Percentiles rank a stretch among this genome's conserved stretches.
phyloP scores from a whole-genome alignment of 1,284 basidiomycete genomes.

The Boletus smithii region DNA sequence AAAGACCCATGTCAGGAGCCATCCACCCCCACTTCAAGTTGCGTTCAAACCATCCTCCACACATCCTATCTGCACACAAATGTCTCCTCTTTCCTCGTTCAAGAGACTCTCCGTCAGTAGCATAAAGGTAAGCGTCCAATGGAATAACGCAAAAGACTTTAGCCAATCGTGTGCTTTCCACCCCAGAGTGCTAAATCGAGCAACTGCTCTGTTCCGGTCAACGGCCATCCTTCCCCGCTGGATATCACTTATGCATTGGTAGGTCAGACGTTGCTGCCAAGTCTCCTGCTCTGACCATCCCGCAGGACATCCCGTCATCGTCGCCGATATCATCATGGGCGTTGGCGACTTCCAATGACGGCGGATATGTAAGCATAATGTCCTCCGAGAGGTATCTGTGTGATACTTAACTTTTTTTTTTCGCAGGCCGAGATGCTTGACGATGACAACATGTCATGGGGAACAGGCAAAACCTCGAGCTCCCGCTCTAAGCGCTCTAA shows the following conservation, averaged over 20 bases:
- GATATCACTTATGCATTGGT: conserved; percentile 25
- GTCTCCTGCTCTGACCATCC: neutral
- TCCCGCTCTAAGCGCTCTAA: conserved; percentile 7
- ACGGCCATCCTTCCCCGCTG: conserved; percentile 15
- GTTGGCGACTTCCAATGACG: neutral
- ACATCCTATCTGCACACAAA: conserved; percentile 6
- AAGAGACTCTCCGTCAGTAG: conserved; percentile 24
- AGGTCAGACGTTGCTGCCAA: conserved; percentile 3
- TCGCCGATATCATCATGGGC: conserved; percentile 8
- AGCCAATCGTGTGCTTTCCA: neutral
- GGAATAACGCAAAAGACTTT: too few relatives aligned
- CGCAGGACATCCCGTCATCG: conserved; percentile 13
- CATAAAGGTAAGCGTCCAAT: conserved; percentile 15
- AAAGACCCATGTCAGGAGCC: conserved; percentile 10
- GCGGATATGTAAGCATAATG: conserved; percentile 19
- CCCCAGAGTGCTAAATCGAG: conserved; percentile 22
- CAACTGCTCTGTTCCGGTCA: conserved; percentile 9
- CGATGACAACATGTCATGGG: conserved; percentile 31
- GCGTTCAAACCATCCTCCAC: neutral
- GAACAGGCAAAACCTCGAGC: conserved; percentile 1
- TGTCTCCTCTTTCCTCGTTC: conserved; percentile 23
- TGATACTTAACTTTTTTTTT: neutral
- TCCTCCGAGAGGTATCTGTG: neutral
- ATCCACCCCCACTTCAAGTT: neutral
- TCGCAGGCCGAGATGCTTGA: conserved; percentile 29